phyloP scores from a whole-genome alignment of 495 filamentous ascomycete species.

The Glarea lozoyensis region DNA sequence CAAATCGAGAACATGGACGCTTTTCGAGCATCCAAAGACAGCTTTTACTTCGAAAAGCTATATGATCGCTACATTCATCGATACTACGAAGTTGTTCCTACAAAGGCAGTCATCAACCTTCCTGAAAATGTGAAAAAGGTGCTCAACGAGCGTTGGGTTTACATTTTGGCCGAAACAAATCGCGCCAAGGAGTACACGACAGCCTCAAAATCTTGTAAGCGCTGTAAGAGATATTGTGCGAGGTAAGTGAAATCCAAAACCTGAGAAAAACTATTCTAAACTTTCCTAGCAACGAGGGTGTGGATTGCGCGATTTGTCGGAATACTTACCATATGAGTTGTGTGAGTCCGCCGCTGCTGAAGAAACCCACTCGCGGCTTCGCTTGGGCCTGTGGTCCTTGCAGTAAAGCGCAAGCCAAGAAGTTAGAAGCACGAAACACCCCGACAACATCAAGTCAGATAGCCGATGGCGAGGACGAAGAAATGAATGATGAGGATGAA shows the following conservation, averaged over 20 bases:
- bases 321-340: slow-evolving; percentile 99
- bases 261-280: slow-evolving; percentile 20
- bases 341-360: slow-evolving; percentile 82
- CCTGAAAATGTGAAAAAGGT: slow-evolving; percentile 89
- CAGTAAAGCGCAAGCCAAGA: slow-evolving; percentile 86
- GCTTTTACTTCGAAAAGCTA: slow-evolving; percentile 95
- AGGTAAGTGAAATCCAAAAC: slow-evolving; percentile 47
- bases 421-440: slow-evolving; percentile 83
- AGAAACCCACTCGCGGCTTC: slow-evolving; percentile 96
- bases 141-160: slow-evolving; percentile 91
- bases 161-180: slow-evolving; percentile 82
- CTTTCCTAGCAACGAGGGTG: slow-evolving; percentile 68
- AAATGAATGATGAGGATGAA: slow-evolving; percentile 65
- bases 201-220: slow-evolving; percentile 92
- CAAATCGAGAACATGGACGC: slow-evolving; percentile 77
- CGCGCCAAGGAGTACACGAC: slow-evolving; percentile 92
- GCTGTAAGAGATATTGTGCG: slow-evolving; percentile 81
- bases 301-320: slow-evolving; percentile 91
- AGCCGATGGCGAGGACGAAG: slow-evolving; percentile 64
- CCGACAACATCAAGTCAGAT: too few species aligned
- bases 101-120: slow-evolving; percentile 88
- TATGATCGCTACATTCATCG: slow-evolving; percentile 98
- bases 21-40: slow-evolving; percentile 74
- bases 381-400: slow-evolving; percentile 97
- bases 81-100: slow-evolving; percentile 93